A percentile compares a stretch with the other conserved stretches of the same genome.
Conservation (phyloP, 2,329 filamentous ascomycete genomes). For the Colletotrichum filicis region DNA sequence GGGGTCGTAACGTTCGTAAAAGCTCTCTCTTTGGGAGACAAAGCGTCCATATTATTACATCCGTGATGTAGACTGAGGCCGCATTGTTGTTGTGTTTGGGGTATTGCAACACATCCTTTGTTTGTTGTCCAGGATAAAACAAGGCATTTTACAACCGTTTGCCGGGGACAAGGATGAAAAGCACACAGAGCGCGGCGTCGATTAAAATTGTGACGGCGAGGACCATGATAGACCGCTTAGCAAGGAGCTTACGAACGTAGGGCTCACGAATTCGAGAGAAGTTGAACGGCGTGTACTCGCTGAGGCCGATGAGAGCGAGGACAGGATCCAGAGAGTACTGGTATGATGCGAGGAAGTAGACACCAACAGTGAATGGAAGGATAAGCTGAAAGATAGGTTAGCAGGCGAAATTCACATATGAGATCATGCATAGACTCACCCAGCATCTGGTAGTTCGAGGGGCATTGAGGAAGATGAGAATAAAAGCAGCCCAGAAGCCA, state of each 20-base stretch:
- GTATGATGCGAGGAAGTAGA: conserved; percentile 90
- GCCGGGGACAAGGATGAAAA: conserved; percentile 96
- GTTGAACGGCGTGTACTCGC: conserved; percentile 96
- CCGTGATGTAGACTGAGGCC: neutral
- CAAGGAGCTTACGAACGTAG: conserved; percentile 87
- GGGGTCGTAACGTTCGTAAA: conserved; percentile 33
- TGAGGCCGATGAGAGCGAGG: conserved; percentile 87
- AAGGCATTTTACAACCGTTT: conserved; percentile 71
- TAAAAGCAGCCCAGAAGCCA: conserved; percentile 93
- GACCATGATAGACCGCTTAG: conserved; percentile 85
- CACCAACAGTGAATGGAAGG: conserved; percentile 89
- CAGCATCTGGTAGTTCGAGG: conserved; percentile 81
- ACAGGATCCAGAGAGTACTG: conserved; percentile 96
- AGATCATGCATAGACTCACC: conserved; percentile 66
- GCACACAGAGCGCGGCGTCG: conserved; percentile 82
- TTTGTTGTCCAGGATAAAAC: conserved; percentile 5
- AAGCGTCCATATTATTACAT: neutral
- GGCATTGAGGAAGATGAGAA: conserved; percentile 90
- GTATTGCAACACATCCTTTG: conserved; percentile 9
- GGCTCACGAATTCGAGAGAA: conserved; percentile 90
- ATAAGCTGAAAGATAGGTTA: conserved; percentile 62
- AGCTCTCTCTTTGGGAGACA: neutral
- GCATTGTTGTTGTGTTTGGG: neutral
- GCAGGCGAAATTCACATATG: neutral
- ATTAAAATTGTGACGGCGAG: conserved; percentile 79